Conservation (phyloP, 164 flowering plant species). For the Dillenia turbinata region DNA sequence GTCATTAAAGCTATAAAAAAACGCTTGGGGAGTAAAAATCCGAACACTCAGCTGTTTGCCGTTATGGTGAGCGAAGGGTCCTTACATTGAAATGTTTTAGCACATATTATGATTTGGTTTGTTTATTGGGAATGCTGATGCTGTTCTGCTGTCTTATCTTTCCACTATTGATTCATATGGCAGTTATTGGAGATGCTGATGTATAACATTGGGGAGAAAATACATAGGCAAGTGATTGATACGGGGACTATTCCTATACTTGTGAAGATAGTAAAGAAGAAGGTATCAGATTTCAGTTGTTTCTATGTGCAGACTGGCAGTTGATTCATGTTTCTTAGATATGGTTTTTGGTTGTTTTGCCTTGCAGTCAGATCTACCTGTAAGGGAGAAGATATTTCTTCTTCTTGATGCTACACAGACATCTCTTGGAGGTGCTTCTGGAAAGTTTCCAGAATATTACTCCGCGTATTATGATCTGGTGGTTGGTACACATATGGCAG, state of each 20-base stretch:
- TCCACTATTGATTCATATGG: slow-evolving; percentile 13
- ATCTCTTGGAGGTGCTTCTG: slow-evolving; percentile 90
- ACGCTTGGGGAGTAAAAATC: slow-evolving; percentile 62
- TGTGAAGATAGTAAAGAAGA: slow-evolving; percentile 96
- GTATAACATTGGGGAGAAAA: slow-evolving; percentile 87
- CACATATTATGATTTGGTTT: background rate
- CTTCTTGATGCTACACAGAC: slow-evolving; percentile 97
- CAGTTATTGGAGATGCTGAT: slow-evolving; percentile 95
- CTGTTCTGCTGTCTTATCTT: background rate
- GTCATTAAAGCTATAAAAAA: slow-evolving; percentile 77
- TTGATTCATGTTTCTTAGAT: background rate
- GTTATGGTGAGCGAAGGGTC: slow-evolving; percentile 46
- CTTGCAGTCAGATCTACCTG: slow-evolving; percentile 72
- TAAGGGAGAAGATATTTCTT: slow-evolving; percentile 84
- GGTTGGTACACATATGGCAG: slow-evolving; percentile 49
- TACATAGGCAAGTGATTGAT: slow-evolving; percentile 78
- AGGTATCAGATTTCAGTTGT: slow-evolving; percentile 37
- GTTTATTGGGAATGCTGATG: background rate
- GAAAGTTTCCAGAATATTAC: slow-evolving; percentile 91
- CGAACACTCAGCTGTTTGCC: slow-evolving; percentile 65
- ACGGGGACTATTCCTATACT: slow-evolving; percentile 65
- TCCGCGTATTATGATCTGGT: slow-evolving; percentile 84
- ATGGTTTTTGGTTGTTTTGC: background rate
- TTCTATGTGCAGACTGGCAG: background rate
- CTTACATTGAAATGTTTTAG: background rate